A percentile compares a stretch with the other conserved stretches of the same genome.
Evolutionary conservation across 768 basidiomycete species (phyloP).

Genomic region (Amylocystis lapponica): DNA sequence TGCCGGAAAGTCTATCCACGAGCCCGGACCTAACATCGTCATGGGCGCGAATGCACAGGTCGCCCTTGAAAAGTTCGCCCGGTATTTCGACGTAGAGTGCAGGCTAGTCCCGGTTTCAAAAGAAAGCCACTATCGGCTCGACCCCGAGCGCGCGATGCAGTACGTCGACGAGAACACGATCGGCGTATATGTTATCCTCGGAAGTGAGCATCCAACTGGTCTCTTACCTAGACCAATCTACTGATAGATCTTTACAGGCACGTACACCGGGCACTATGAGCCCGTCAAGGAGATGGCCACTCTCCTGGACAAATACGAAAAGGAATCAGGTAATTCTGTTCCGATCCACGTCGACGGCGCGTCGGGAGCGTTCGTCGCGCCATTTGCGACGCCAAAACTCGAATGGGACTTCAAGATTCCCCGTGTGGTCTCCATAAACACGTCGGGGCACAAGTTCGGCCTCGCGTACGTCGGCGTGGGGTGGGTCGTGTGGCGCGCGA

Average conservation of each 20-base stretch:
- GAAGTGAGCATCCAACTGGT: conserved; percentile 34
- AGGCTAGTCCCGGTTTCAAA: conserved; percentile 57
- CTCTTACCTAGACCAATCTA: no score
- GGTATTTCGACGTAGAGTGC: conserved; percentile 61
- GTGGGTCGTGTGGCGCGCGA: conserved; percentile 57
- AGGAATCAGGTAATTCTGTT: conserved; percentile 34
- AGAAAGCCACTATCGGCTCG: conserved; percentile 73
- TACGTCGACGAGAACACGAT: conserved; percentile 68
- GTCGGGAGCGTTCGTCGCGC: conserved; percentile 57
- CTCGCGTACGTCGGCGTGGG: conserved; percentile 52
- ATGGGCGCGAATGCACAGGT: conserved; percentile 69
- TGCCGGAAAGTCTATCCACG: conserved; percentile 56
- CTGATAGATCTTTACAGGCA: conserved; percentile 22
- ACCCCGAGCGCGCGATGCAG: conserved; percentile 57
- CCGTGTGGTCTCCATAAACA: conserved; percentile 53
- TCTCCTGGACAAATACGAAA: conserved; percentile 55
- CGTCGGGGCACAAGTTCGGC: conserved; percentile 57
- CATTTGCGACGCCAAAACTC: conserved; percentile 49
- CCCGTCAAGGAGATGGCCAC: conserved; percentile 82
- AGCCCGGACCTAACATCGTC: conserved; percentile 59
- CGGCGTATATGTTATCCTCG: conserved; percentile 57
- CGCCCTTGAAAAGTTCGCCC: conserved; percentile 64
- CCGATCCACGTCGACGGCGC: conserved; percentile 48
- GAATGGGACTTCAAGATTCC: conserved; percentile 56
- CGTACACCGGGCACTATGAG: conserved; percentile 56